A percentile compares a stretch with the other conserved stretches of the same genome.
Evolutionary conservation across 1,284 basidiomycete species (phyloP).

Genomic region (Bondarzewia mesenterica): DNA sequence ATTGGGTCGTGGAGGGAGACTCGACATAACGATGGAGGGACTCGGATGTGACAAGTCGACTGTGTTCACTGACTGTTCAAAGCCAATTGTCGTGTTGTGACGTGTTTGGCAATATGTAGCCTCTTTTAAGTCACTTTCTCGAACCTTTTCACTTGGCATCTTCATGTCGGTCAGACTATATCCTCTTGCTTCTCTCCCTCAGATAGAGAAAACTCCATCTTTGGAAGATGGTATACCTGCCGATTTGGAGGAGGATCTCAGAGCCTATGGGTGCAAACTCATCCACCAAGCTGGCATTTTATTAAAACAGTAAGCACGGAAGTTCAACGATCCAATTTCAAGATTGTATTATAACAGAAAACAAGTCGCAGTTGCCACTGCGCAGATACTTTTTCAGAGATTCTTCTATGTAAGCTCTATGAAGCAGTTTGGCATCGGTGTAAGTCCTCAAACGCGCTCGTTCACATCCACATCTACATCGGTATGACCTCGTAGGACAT

Average conservation of each 20-base stretch:
- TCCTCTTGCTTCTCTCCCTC: conserved; percentile 76
- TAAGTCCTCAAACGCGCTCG: conserved; percentile 23
- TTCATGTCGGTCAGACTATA: conserved; percentile 58
- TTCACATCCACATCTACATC: conserved; percentile 1
- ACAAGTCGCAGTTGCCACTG: conserved; percentile 93
- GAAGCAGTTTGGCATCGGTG: conserved; percentile 87
- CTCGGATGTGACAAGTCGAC: conserved; percentile 1
- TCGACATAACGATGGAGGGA: conserved; percentile 3
- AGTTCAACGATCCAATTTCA: conserved; percentile 5
- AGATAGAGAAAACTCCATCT: conserved; percentile 78
- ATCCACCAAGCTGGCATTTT: conserved; percentile 93
- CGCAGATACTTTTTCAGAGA: conserved; percentile 92
- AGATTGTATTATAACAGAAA: conserved; percentile 49
- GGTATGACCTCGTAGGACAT: conserved; percentile 56
- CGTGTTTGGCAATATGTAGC: conserved; percentile 3
- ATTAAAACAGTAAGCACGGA: conserved; percentile 65
- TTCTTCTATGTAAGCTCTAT: conserved; percentile 97
- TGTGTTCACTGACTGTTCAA: too few relatives aligned
- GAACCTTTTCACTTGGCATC: not conserved
- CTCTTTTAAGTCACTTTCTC: not conserved
- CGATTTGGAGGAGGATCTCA: conserved; percentile 79
- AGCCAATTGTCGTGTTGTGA: not conserved
- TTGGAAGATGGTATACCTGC: conserved; percentile 71
- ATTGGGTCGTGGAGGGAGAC: conserved; percentile 26
- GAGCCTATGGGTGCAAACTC: conserved; percentile 84